These are phyloP conservation scores for Stachybotrys chartarum DNA, from an alignment of 2,329 filamentous ascomycete species.

Conservation along the genomic window DNA sequence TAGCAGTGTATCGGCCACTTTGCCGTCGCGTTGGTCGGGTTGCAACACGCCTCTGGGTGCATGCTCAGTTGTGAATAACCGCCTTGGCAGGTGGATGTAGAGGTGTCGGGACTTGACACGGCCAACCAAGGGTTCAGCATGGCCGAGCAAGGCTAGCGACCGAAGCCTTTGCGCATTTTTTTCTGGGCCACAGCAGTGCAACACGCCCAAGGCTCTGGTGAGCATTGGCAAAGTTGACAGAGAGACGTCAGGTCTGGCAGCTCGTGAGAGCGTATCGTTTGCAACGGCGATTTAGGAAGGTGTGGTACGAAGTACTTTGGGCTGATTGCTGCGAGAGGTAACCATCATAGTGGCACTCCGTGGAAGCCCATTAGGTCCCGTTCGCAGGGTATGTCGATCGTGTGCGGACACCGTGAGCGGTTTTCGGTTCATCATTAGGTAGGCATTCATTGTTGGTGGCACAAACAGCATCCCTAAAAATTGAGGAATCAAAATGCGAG, in stretches of 20 bases:
- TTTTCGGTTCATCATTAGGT: background rate
- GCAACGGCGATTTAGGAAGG: too few species aligned
- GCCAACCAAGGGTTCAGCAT: background rate
- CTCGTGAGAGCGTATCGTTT: too few species aligned
- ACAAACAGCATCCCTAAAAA: background rate
- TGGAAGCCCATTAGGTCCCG: background rate
- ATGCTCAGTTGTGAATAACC: background rate
- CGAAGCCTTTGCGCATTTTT: too few species aligned
- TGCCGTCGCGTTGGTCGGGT: background rate
- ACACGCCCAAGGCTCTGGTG: too few species aligned
- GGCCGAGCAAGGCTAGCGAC: background rate
- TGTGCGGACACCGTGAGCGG: background rate
- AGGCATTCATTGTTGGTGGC: too few species aligned
- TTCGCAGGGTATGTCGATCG: background rate
- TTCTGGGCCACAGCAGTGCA: too few species aligned
- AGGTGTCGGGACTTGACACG: background rate
- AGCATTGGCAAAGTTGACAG: too few species aligned
- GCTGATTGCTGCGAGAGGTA: background rate
- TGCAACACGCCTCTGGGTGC: background rate
- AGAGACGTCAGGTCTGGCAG: too few species aligned
- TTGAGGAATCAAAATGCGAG: background rate
- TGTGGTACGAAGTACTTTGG: too few species aligned
- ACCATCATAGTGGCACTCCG: background rate
- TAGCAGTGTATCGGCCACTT: background rate
- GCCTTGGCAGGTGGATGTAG: background rate